A percentile compares a stretch with the other conserved stretches of the same genome.
Conservation (phyloP, 768 basidiomycete genomes). For the Exidia glandulosa region DNA sequence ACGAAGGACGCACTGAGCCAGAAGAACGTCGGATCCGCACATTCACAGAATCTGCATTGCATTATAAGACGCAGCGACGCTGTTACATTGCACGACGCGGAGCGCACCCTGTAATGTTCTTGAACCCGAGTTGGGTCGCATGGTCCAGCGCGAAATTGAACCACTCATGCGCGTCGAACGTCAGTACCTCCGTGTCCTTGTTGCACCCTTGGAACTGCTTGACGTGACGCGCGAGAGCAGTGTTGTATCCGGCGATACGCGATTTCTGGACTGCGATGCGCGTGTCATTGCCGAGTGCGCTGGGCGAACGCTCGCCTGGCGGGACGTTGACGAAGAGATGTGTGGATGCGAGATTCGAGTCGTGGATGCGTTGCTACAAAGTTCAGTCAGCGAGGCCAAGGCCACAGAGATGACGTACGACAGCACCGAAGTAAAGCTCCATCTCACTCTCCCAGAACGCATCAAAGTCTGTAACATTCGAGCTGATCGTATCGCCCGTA, state of each 20-base stretch:
- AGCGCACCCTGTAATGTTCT: conserved; percentile 35
- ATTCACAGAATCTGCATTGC: conserved; percentile 36
- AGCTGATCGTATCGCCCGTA: conserved; percentile 35
- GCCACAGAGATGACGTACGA: conserved; percentile 23
- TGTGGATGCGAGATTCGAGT: conserved; percentile 28
- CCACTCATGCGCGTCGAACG: conserved; percentile 41
- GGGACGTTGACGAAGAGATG: conserved; percentile 50
- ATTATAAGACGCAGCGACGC: background rate
- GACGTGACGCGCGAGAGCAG: conserved; percentile 26
- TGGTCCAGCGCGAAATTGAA: conserved; percentile 36
- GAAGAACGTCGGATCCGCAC: conserved; percentile 37
- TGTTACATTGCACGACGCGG: background rate
- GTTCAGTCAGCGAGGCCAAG: background rate
- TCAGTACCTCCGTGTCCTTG: conserved; percentile 27
- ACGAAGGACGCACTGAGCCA: conserved; percentile 40
- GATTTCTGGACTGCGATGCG: conserved; percentile 25
- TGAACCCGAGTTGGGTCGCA: conserved; percentile 32
- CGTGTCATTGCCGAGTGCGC: conserved; percentile 22
- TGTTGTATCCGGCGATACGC: conserved; percentile 33
- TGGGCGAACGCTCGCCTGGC: conserved; percentile 39
- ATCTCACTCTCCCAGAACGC: conserved; percentile 42
- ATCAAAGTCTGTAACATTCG: conserved; percentile 31
- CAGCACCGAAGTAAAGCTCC: conserved; percentile 37
- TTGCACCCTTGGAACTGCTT: conserved; percentile 26
- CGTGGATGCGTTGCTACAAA: conserved; percentile 27